Base-by-base conservation (phyloP, 257 asterid genomes). In the Leonotis leonurus region DNA sequence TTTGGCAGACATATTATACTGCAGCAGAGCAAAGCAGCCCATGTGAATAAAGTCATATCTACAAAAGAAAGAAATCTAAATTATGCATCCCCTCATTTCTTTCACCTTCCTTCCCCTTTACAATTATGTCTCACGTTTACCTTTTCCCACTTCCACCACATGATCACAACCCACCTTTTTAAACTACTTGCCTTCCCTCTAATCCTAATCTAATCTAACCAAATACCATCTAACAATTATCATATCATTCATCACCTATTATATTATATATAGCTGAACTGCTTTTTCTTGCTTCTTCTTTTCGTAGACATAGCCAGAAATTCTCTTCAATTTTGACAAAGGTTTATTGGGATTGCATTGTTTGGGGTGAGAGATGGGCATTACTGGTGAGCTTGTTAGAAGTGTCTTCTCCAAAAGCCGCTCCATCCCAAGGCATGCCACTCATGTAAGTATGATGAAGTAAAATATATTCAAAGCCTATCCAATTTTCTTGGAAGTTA, bases 111-210 rank as follows among this genome's bases (percentile, higher is more conserved):
- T 6, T 7, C 14, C 32, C 61, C 67, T 70, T 64, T 69, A 67
- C 77, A 69, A 49, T 59, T 66, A 63, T 45, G 62, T 72, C n/a
- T n/a, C 64, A 67, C 75, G 48, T 75, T 64, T 62, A 60, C 80
- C 70, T 79, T 73, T 62, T 60, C 67, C 85, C 85, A 80, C 75
- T 80, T 73, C 74, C 70, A 80, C 24, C 75, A 54, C 49, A 67
- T 55, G 46, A 45, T 35, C 37, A 7, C 8, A 52, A 25, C 32
- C 20, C 18, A n/a, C n/a, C 16, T 32, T 64, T 71, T 46, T 8
- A 22, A 3, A 11, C 40, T n/a, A 63, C 0, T 36, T 64, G 71
- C 33, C n/a, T n/a, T n/a, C n/a, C 66, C 71, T 43, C 78, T 67
- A 33, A 52, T 51, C 11, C n/a, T n/a, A 8, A 52, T n/a, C 24